phyloP scores from a whole-genome alignment of 2,329 filamentous ascomycete species.

The Thermomyces lanuginosus region DNA sequence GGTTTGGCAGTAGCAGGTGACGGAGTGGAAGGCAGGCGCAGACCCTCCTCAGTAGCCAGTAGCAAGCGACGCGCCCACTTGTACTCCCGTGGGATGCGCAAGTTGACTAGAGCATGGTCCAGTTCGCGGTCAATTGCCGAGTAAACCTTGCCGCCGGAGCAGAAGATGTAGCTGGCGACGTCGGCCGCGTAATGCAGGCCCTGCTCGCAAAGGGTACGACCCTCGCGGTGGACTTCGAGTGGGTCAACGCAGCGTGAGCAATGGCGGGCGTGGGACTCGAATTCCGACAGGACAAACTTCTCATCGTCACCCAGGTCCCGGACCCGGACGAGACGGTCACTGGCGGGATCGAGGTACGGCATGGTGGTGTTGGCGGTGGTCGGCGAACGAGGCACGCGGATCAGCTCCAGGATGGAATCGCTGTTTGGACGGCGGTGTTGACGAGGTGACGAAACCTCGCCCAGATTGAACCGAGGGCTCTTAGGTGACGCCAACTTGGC shows the following conservation, averaged over 20 bases:
- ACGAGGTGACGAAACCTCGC: conserved; percentile 3
- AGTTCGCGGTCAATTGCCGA: conserved; percentile 27
- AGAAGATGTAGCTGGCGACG: conserved; percentile 22
- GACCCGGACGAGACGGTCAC: conserved; percentile 3
- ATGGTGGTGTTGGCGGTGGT: conserved; percentile 7
- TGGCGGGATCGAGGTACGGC: conserved; percentile 6
- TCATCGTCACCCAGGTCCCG: conserved; percentile 16
- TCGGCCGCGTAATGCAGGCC: conserved; percentile 17
- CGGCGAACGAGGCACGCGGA: conserved; percentile 5
- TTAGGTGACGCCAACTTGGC: conserved; percentile 6
- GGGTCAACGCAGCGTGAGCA: conserved; percentile 19
- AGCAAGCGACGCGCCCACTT: conserved; percentile 22
- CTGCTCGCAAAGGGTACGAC: conserved; percentile 17
- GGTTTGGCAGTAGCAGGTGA: too few species aligned
- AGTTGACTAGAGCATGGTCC: conserved; percentile 20
- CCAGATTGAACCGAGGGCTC: conserved; percentile 4
- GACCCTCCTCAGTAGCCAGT: conserved; percentile 27
- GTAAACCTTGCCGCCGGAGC: conserved; percentile 21
- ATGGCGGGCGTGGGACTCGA: conserved; percentile 17
- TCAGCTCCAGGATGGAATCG: not conserved
- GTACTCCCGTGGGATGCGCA: conserved; percentile 27
- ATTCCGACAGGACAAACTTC: conserved; percentile 18
- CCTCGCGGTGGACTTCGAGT: conserved; percentile 12
- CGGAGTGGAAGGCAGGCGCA: conserved; percentile 13
- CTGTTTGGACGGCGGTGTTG: conserved; percentile 2